Evolutionary conservation across 2,329 filamentous ascomycete species (phyloP).

Genomic region (Chrysoporthe deuterocubensis): DNA sequence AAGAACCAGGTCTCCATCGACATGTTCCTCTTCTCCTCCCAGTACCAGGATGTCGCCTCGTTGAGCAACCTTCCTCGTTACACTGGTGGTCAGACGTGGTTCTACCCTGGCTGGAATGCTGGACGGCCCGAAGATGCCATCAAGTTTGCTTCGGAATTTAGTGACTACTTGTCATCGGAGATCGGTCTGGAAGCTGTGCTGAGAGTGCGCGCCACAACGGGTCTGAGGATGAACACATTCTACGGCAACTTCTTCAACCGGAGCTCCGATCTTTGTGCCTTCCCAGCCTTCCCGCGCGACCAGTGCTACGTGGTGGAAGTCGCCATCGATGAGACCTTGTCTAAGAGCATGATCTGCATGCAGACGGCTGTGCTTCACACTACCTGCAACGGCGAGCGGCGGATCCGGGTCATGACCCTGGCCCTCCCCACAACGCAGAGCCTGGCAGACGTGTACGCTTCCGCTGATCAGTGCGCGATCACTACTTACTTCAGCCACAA

Average conservation of each 20-base stretch:
- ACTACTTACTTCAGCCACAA: slow-evolving; percentile 97
- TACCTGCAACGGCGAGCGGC: slow-evolving; percentile 94
- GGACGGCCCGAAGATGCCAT: slow-evolving; percentile 92
- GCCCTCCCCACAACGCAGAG: slow-evolving; percentile 91
- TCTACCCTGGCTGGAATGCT: slow-evolving; percentile 98
- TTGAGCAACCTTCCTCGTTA: slow-evolving; percentile 94
- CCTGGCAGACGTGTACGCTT: slow-evolving; percentile 89
- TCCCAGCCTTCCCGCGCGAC: slow-evolving; percentile 96
- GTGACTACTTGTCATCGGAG: slow-evolving; percentile 93
- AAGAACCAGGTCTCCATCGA: slow-evolving; percentile 99
- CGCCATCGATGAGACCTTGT: slow-evolving; percentile 92
- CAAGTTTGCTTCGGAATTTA: slow-evolving; percentile 97
- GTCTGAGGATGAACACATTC: slow-evolving; percentile 94
- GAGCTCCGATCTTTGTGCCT: slow-evolving; percentile 95
- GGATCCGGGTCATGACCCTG: slow-evolving; percentile 92
- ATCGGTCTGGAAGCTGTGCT: slow-evolving; percentile 96
- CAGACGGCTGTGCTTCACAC: slow-evolving; percentile 96
- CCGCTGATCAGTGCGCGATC: slow-evolving; percentile 91
- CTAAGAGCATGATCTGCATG: slow-evolving; percentile 88
- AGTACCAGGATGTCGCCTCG: slow-evolving; percentile 97
- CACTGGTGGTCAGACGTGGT: slow-evolving; percentile 96
- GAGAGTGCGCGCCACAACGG: slow-evolving; percentile 91
- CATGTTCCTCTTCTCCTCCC: slow-evolving; percentile 95
- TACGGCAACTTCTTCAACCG: slow-evolving; percentile 99
- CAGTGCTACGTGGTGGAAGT: slow-evolving; percentile 98